These are phyloP conservation scores for Gentiana straminea DNA, from an alignment of 257 asterid genomes.

Conservation along the genomic window DNA sequence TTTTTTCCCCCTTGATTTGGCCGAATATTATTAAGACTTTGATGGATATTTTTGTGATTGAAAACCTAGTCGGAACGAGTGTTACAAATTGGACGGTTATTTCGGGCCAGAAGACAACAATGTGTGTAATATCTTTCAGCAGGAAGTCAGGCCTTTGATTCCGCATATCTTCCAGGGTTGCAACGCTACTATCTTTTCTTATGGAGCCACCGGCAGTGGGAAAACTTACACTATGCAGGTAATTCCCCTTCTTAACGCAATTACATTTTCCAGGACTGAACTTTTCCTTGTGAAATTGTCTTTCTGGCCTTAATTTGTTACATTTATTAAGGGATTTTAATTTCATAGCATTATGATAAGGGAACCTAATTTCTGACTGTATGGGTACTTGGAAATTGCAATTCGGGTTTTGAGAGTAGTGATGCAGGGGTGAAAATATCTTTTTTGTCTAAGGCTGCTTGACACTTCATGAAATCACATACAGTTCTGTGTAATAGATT, in stretches of 20 bases:
- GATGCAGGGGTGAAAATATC: too few species aligned
- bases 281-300: background rate
- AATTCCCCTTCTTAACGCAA: background rate
- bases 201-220: conserved; percentile 98
- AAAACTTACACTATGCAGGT: conserved; percentile 97
- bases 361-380: too few species aligned
- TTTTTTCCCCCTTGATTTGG: background rate
- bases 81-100: conserved; percentile 64
- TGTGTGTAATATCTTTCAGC: conserved; percentile 44
- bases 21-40: background rate
- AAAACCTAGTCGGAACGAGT: conserved; percentile 63
- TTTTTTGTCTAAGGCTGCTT: too few species aligned
- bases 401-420: too few species aligned
- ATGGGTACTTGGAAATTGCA: too few species aligned
- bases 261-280: background rate
- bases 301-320: background rate
- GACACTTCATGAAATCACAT: too few species aligned
- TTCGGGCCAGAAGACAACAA: conserved; percentile 59
- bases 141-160: conserved; percentile 74
- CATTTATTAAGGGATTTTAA: background rate
- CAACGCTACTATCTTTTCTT: conserved; percentile 79
- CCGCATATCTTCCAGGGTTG: conserved; percentile 59
- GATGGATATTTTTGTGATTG: background rate
- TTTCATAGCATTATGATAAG: background rate
- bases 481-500: too few species aligned